Evolutionary conservation across 257 asterid genomes (phyloP).

Genomic region (Solanum piurae): DNA sequence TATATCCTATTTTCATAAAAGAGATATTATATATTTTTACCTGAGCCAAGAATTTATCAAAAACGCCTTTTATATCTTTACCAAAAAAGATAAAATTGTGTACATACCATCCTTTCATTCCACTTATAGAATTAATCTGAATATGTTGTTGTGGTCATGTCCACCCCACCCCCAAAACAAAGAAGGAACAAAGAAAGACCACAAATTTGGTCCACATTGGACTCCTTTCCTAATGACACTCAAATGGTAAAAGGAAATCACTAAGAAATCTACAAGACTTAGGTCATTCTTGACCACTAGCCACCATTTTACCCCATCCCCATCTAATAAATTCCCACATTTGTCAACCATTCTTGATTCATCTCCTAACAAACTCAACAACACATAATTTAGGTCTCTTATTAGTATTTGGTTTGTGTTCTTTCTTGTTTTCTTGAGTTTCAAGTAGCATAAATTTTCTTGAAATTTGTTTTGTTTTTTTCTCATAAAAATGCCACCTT

Average conservation of each 20-base stretch:
- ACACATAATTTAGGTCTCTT: neutral
- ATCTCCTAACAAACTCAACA: neutral
- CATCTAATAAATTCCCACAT: neutral
- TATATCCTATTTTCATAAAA: no score
- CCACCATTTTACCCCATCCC: neutral
- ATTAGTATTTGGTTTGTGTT: neutral
- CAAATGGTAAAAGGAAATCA: neutral
- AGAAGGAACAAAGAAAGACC: neutral
- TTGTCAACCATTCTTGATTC: neutral
- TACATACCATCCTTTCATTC: no score
- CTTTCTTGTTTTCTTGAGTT: neutral
- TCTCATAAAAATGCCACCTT: neutral
- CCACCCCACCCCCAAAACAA: neutral
- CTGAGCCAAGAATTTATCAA: neutral
- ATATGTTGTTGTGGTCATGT: no score
- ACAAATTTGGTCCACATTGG: neutral
- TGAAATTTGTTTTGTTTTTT: neutral
- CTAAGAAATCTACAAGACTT: neutral
- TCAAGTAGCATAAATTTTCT: neutral
- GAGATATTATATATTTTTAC: no score
- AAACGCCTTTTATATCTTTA: no score
- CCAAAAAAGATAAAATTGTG: no score
- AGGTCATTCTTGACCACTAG: neutral
- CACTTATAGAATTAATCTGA: neutral
- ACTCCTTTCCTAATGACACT: neutral